phyloP scores from a whole-genome alignment of 345 rosid genomes.

The Populus simonii region DNA sequence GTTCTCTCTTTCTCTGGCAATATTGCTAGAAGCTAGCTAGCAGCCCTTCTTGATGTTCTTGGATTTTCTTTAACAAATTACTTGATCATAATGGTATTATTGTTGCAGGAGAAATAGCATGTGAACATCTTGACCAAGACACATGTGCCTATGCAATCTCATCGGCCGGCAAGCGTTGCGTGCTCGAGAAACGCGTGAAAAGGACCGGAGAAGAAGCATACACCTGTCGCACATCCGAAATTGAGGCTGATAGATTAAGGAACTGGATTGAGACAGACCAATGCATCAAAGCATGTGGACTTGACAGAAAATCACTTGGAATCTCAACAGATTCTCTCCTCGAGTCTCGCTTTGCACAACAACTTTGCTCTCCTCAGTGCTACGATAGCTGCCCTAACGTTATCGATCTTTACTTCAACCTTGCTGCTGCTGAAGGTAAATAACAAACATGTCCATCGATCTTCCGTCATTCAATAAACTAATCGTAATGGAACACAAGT shows the following conservation, averaged over 20 bases:
- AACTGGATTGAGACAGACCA: slow-evolving; percentile 65
- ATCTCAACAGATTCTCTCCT: slow-evolving; percentile 84
- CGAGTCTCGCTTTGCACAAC: slow-evolving; percentile 51
- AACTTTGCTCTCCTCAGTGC: slow-evolving; percentile 76
- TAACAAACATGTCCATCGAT: not conserved
- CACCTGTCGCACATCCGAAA: slow-evolving; percentile 63
- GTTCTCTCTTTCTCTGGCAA: not conserved
- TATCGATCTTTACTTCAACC: slow-evolving; percentile 80
- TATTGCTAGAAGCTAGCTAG: not conserved
- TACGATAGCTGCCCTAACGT: slow-evolving; percentile 68
- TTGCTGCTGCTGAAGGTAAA: slow-evolving; percentile 91
- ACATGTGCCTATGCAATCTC: slow-evolving; percentile 74
- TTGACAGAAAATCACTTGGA: slow-evolving; percentile 70
- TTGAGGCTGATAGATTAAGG: slow-evolving; percentile 57
- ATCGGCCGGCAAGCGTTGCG: slow-evolving; percentile 69
- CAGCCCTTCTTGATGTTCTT: not conserved
- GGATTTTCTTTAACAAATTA: not conserved
- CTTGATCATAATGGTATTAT: not conserved
- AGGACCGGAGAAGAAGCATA: slow-evolving; percentile 57
- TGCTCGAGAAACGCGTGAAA: slow-evolving; percentile 60
- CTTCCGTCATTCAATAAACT: not conserved
- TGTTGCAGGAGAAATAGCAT: slow-evolving; percentile 44
- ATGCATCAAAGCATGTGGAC: slow-evolving; percentile 67
- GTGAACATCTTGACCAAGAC: slow-evolving; percentile 55
- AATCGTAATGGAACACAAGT: too few species aligned